Percentiles rank a stretch among this genome's conserved stretches.
phyloP scores from a whole-genome alignment of 768 basidiomycete genomes.

The Pulveroboletus sp. region DNA sequence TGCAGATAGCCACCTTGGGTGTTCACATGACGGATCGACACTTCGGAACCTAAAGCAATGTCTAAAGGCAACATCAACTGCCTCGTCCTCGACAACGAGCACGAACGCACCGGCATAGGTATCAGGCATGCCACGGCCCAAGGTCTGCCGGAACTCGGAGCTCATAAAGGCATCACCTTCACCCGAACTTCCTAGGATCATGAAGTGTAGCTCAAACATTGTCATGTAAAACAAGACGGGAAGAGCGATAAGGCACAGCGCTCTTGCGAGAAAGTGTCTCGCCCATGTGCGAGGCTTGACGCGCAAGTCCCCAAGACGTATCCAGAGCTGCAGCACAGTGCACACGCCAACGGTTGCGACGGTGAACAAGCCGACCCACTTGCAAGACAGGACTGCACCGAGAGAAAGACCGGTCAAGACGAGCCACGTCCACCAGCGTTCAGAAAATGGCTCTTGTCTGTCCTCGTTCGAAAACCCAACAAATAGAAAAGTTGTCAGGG shows the following conservation, averaged over 20 bases:
- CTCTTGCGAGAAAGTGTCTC: slow-evolving; percentile 84
- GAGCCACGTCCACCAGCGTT: slow-evolving; percentile 92
- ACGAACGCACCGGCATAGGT: slow-evolving; percentile 75
- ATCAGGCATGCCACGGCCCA: slow-evolving; percentile 85
- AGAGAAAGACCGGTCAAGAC: slow-evolving; percentile 81
- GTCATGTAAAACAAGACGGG: slow-evolving; percentile 89
- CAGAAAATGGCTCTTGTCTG: slow-evolving; percentile 75
- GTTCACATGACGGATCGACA: slow-evolving; percentile 86
- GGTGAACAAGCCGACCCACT: slow-evolving; percentile 98
- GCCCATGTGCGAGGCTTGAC: slow-evolving; percentile 72
- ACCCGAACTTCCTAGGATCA: slow-evolving; percentile 82
- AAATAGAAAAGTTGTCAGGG: slow-evolving; percentile 83
- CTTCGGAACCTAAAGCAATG: slow-evolving; percentile 75
- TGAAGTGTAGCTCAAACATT: slow-evolving; percentile 96
- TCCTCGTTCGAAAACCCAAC: slow-evolving; percentile 90
- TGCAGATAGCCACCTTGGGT: slow-evolving; percentile 99
- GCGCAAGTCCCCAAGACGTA: slow-evolving; percentile 79
- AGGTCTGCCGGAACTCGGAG: slow-evolving; percentile 95
- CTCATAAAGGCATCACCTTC: slow-evolving; percentile 99
- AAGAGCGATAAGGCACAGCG: slow-evolving; percentile 81
- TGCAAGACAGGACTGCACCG: slow-evolving; percentile 90
- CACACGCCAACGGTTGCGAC: slow-evolving; percentile 89
- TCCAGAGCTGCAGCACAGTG: slow-evolving; percentile 85
- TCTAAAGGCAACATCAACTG: slow-evolving; percentile 41
- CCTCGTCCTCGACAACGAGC: not conserved